Conservation (phyloP, 441 rosid genomes). For the Sinapis alba region DNA sequence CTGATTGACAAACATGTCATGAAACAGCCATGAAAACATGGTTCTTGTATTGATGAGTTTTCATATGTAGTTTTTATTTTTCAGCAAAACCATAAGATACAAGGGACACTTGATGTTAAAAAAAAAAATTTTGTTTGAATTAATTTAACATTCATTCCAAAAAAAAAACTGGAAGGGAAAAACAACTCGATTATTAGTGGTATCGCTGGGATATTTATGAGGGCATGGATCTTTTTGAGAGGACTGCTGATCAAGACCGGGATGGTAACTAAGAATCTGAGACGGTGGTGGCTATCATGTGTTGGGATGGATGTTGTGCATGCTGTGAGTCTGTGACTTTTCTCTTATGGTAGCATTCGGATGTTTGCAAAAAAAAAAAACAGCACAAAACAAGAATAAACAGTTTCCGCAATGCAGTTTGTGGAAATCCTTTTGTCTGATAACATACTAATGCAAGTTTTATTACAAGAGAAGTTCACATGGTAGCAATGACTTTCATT, state of each 20-base stretch:
- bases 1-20: too few relatives aligned
- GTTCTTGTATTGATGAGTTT: too few relatives aligned
- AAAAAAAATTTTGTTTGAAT: too few relatives aligned
- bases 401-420: background rate
- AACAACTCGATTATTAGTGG: background rate
- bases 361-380: background rate
- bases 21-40: too few relatives aligned
- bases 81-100: too few relatives aligned
- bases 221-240: background rate
- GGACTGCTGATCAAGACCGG: background rate
- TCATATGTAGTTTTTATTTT: too few relatives aligned
- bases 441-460: background rate
- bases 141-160: too few relatives aligned
- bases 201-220: background rate
- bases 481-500: background rate
- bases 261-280: background rate
- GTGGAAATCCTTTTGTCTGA: background rate
- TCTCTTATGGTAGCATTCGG: background rate
- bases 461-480: background rate
- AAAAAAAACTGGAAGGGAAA: too few relatives aligned
- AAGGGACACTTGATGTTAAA: too few relatives aligned
- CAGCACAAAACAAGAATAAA: background rate
- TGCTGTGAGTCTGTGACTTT: background rate
- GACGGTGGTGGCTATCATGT: background rate
- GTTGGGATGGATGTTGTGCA: background rate